Conservation (phyloP, 345 rosid genomes). For the Ailanthus altissimus region DNA sequence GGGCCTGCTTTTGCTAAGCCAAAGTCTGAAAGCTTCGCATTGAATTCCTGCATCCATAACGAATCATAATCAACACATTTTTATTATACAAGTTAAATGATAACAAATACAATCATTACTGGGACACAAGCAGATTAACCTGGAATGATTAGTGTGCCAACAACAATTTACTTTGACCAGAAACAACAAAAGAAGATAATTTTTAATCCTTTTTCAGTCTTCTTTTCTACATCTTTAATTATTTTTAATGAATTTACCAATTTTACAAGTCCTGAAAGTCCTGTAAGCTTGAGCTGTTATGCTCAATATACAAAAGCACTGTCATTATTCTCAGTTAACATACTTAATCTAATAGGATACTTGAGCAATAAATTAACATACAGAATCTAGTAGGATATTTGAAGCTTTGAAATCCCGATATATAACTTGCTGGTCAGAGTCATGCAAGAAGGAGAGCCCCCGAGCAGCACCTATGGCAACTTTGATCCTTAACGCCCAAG, state of each 20-base stretch:
- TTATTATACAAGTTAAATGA: background rate
- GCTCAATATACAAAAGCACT: slow-evolving; percentile 2
- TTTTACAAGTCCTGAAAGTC: background rate
- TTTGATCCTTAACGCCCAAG: slow-evolving; percentile 70
- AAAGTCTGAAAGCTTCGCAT: slow-evolving; percentile 66
- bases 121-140: background rate
- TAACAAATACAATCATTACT: background rate
- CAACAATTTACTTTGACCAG: background rate
- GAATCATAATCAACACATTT: slow-evolving; percentile 3
- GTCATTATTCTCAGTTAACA: slow-evolving; percentile 3
- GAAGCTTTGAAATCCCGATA: slow-evolving; percentile 85
- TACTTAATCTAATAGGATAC: slow-evolving; percentile 66
- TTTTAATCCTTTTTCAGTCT: background rate
- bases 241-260: background rate
- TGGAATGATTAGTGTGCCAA: background rate
- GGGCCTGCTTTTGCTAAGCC: slow-evolving; percentile 73
- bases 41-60: slow-evolving; percentile 45
- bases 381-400: slow-evolving; percentile 77
- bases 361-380: slow-evolving; percentile 36
- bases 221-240: background rate
- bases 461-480: slow-evolving; percentile 73
- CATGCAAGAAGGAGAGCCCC: slow-evolving; percentile 75
- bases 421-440: slow-evolving; percentile 64
- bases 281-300: background rate
- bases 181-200: background rate